Evolutionary conservation across 768 basidiomycete species (phyloP).

Genomic region (Mrakia frigida): DNA sequence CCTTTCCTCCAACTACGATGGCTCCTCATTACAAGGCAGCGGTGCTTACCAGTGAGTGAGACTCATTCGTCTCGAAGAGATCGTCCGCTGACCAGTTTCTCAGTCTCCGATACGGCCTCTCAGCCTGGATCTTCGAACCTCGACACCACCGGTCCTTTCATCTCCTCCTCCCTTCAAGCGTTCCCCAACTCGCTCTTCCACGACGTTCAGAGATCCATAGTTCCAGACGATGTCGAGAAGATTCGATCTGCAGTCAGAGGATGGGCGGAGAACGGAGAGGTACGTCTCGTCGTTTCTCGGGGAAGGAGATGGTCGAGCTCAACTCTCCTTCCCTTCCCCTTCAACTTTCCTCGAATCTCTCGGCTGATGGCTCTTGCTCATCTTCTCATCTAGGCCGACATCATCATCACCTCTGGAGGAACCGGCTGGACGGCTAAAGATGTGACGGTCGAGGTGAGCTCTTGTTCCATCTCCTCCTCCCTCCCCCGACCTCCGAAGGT

Average conservation of each 20-base stretch:
- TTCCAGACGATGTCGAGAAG: conserved; percentile 59
- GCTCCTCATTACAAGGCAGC: conserved; percentile 21
- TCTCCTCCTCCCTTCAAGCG: conserved; percentile 2
- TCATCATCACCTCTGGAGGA: conserved; percentile 78
- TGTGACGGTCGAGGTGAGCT: conserved; percentile 69
- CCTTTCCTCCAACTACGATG: neutral
- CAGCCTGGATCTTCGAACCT: neutral
- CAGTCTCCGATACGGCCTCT: conserved; percentile 31
- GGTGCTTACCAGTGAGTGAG: conserved; percentile 47
- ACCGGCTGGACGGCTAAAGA: conserved; percentile 81
- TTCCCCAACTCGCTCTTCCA: neutral
- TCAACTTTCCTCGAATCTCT: no score
- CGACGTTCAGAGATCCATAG: conserved; percentile 45
- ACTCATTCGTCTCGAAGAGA: neutral
- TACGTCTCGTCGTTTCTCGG: no score
- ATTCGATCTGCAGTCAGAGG: conserved; percentile 53
- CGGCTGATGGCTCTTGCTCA: neutral
- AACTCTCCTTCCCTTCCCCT: no score
- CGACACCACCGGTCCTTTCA: conserved; percentile 32
- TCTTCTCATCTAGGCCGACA: conserved; percentile 49
- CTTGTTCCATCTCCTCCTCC: neutral
- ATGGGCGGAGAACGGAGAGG: conserved; percentile 49
- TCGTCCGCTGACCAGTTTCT: neutral
- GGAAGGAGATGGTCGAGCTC: no score
- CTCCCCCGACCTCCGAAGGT: neutral